Conservation (phyloP, 192 early-diverging fungal species). For the Rhizophagus clarus region DNA sequence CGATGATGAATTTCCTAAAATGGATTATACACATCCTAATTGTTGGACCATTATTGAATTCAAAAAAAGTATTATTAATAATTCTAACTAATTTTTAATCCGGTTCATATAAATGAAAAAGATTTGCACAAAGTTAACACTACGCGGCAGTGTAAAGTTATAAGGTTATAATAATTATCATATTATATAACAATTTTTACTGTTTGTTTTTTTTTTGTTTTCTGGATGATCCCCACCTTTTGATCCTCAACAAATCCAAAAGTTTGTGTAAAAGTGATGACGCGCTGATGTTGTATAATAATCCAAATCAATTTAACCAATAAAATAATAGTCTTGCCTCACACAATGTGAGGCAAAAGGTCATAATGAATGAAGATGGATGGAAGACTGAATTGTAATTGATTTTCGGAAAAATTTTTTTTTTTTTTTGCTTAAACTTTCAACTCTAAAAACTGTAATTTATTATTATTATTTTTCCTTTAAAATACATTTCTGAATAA, state of each 20-base stretch:
- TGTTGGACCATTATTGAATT: too few species aligned
- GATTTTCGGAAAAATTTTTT: conserved; percentile 5
- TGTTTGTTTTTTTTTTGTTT: too few species aligned
- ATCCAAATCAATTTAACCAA: not conserved
- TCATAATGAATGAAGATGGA: not conserved
- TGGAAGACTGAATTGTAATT: not conserved
- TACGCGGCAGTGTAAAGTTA: too few species aligned
- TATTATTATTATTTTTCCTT: not conserved
- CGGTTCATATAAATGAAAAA: too few species aligned
- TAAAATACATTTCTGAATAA: not conserved
- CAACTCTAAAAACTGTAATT: conserved; percentile 1
- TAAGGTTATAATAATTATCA: too few species aligned
- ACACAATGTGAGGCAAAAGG: not conserved
- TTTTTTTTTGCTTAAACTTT: not conserved
- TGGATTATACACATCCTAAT: too few species aligned
- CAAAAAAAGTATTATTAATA: too few species aligned
- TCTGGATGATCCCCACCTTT: too few species aligned
- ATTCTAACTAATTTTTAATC: too few species aligned
- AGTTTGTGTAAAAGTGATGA: not conserved
- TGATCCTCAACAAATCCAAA: not conserved
- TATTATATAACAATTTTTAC: too few species aligned
- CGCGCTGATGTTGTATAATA: not conserved
- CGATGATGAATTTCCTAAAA: too few species aligned
- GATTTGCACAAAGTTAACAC: too few species aligned
- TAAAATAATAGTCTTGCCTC: not conserved